These are phyloP conservation scores for Pelargonium myrrhifolium DNA, from an alignment of 441 rosid genomes.

Conservation along the genomic window DNA sequence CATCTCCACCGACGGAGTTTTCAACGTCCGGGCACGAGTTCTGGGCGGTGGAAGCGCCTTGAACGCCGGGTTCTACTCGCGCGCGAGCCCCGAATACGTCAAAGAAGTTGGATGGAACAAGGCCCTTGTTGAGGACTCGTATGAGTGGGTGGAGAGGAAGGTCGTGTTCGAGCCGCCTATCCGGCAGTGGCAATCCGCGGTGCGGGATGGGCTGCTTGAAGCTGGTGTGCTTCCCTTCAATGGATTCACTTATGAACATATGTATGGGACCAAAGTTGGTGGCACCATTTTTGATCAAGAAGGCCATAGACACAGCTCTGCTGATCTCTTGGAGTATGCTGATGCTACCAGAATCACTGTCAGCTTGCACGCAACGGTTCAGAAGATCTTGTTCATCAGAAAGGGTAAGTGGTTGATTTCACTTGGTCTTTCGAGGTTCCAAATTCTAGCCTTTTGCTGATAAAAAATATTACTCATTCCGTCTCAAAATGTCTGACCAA, in stretches of 20 bases:
- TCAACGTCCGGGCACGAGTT: slow-evolving; percentile 77
- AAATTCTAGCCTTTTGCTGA: no score
- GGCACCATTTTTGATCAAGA: slow-evolving; percentile 66
- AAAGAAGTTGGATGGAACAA: slow-evolving; percentile 69
- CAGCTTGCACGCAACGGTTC: slow-evolving; percentile 58
- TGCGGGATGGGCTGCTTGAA: slow-evolving; percentile 65
- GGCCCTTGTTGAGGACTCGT: slow-evolving; percentile 70
- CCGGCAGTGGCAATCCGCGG: slow-evolving; percentile 72
- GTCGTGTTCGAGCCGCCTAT: slow-evolving; percentile 64
- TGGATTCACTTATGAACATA: slow-evolving; percentile 79
- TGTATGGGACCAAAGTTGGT: slow-evolving; percentile 74
- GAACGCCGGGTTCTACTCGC: slow-evolving; percentile 87
- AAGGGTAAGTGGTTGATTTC: no score
- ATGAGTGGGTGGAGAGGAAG: slow-evolving; percentile 64
- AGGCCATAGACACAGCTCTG: slow-evolving; percentile 71
- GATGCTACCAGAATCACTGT: slow-evolving; percentile 49
- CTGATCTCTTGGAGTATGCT: slow-evolving; percentile 60
- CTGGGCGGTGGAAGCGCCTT: slow-evolving; percentile 81
- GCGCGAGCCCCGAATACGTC: slow-evolving; percentile 67
- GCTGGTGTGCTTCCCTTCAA: slow-evolving; percentile 61
- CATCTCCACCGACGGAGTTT: slow-evolving; percentile 81
- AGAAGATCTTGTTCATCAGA: slow-evolving; percentile 46
- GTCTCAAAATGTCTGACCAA: no score
- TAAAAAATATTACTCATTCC: no score
- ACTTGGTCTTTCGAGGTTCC: no score